Conservation (phyloP, 192 early-diverging fungal species). For the Backusella australiensis region DNA sequence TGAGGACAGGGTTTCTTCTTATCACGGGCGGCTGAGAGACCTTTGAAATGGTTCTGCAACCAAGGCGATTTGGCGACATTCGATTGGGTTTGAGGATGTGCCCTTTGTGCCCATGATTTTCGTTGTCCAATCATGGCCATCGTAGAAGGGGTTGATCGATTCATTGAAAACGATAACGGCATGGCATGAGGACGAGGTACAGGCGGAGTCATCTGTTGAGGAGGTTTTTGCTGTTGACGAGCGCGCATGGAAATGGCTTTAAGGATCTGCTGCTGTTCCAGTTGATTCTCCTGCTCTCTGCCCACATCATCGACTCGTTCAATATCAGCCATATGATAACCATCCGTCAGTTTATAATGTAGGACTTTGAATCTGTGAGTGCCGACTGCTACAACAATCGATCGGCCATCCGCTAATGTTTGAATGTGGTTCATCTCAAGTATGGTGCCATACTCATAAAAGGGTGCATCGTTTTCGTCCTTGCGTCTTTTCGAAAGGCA, state of each 20-base stretch:
- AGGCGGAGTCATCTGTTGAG: not conserved
- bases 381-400: constrained; percentile 51
- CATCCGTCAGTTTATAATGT: constrained; percentile 39
- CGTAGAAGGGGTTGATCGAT: not conserved
- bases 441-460: constrained; percentile 48
- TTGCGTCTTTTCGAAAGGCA: constrained; percentile 32
- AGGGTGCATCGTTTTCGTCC: constrained; percentile 20
- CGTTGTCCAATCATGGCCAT: not conserved
- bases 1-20: not conserved
- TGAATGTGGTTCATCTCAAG: constrained; percentile 44
- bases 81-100: constrained; percentile 20
- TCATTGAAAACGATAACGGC: not conserved
- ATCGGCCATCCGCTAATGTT: constrained; percentile 48
- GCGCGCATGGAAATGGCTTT: not conserved
- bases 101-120: constrained; percentile 16
- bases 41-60: constrained; percentile 16
- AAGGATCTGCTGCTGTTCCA: constrained; percentile 5
- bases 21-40: constrained; percentile 1
- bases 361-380: constrained; percentile 43
- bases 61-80: not conserved
- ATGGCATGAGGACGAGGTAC: not conserved
- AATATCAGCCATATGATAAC: constrained; percentile 46
- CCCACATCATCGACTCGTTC: constrained; percentile 49
- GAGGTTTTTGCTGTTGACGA: constrained; percentile 12
- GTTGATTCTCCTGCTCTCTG: constrained; percentile 18